phyloP scores from a whole-genome alignment of 805 yeast species.

The Candida nemodendra region DNA sequence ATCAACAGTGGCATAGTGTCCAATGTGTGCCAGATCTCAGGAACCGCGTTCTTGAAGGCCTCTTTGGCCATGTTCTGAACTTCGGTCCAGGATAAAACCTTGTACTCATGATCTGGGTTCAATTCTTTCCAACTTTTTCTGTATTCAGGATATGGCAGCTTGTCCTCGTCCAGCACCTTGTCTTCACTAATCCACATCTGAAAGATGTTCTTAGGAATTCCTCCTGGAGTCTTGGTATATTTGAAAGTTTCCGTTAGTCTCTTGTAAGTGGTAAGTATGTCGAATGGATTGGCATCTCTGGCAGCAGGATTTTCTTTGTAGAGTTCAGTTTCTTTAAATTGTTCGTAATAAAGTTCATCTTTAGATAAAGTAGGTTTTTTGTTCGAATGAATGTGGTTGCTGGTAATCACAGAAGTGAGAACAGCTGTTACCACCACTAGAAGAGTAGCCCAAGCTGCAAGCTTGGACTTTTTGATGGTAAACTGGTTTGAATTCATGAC shows the following conservation, averaged over 20 bases:
- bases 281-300: constrained; percentile 30
- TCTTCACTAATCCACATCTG: constrained; percentile 23
- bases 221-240: constrained; percentile 11
- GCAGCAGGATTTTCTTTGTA: constrained; percentile 36
- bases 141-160: constrained; percentile 40
- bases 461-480: not conserved
- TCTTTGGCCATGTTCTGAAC: constrained; percentile 47
- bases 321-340: constrained; percentile 27
- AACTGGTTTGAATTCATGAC: constrained; percentile 1
- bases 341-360: constrained; percentile 7
- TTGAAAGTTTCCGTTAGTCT: constrained; percentile 16
- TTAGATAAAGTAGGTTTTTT: constrained; percentile 4
- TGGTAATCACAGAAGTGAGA: constrained; percentile 8
- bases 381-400: constrained; percentile 1
- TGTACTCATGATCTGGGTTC: constrained; percentile 62
- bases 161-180: constrained; percentile 39
- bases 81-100: constrained; percentile 59
- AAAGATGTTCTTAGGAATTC: constrained; percentile 18
- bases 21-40: constrained; percentile 73
- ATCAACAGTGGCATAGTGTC: constrained; percentile 71
- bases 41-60: constrained; percentile 57
- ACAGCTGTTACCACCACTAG: constrained; percentile 9
- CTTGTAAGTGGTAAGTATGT: constrained; percentile 13
- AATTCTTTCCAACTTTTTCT: constrained; percentile 60
- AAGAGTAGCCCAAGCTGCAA: not conserved